Evolutionary conservation across 495 filamentous ascomycete genomes (phyloP).

Genomic region (Trichoderma orchidacearum): DNA sequence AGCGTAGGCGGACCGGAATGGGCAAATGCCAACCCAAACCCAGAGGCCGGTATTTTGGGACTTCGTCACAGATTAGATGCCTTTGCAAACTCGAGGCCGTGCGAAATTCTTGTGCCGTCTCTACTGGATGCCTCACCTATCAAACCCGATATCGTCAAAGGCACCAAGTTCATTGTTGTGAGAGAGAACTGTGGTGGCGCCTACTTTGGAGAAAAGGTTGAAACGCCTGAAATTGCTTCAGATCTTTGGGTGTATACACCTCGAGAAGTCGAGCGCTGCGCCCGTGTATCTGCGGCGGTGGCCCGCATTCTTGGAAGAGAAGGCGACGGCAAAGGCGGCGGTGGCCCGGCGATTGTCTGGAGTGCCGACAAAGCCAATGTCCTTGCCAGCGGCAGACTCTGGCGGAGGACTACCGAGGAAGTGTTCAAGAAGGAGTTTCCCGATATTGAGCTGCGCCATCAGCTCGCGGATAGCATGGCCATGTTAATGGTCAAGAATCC

Average conservation of each 20-base stretch:
- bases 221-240: constrained; percentile 31
- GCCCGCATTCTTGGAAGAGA: constrained; percentile 27
- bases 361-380: constrained; percentile 38
- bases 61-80: constrained; percentile 34
- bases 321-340: constrained; percentile 5
- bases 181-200: constrained; percentile 39
- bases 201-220: constrained; percentile 37
- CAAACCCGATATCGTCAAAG: constrained; percentile 28
- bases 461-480: constrained; percentile 36
- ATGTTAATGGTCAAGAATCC: constrained; percentile 37
- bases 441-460: constrained; percentile 28
- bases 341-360: constrained; percentile 10
- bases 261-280: constrained; percentile 33
- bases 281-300: constrained; percentile 30
- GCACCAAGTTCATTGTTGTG: constrained; percentile 36
- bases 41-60: constrained; percentile 31
- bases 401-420: constrained; percentile 30
- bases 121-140: constrained; percentile 28
- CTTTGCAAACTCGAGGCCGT: constrained; percentile 37
- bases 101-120: constrained; percentile 27
- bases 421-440: constrained; percentile 35
- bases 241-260: constrained; percentile 35
- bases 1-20: constrained; percentile 38
- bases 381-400: constrained; percentile 33
- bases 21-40: constrained; percentile 27